Conservation (phyloP, 805 yeast species). For the Barnettozyma siamensis region DNA sequence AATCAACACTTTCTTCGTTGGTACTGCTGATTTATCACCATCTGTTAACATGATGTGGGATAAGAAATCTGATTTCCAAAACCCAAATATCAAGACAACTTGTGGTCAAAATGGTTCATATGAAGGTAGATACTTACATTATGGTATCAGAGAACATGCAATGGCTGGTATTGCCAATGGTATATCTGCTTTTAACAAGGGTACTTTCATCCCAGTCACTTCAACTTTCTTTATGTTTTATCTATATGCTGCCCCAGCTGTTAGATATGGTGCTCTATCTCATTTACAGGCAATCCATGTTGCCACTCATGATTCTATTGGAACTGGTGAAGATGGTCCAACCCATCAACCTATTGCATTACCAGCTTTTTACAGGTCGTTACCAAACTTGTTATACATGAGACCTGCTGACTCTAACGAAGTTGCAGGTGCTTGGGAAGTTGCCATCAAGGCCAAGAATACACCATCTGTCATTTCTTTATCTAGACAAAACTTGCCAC, state of each 20-base stretch:
- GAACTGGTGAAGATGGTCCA: constrained; percentile 92
- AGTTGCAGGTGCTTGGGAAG: constrained; percentile 74
- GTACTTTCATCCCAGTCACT: constrained; percentile 84
- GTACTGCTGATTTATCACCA: constrained; percentile 97
- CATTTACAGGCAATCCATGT: constrained; percentile 82
- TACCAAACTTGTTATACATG: constrained; percentile 80
- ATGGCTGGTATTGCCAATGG: constrained; percentile 99
- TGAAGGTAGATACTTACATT: constrained; percentile 90
- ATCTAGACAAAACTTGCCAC: constrained; percentile 87
- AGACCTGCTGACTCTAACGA: constrained; percentile 94
- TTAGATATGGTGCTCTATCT: constrained; percentile 77
- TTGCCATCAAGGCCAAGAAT: constrained; percentile 51
- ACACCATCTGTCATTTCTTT: constrained; percentile 75
- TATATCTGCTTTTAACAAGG: constrained; percentile 80
- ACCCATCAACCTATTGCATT: constrained; percentile 92
- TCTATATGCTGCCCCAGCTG: constrained; percentile 81
- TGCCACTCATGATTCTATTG: constrained; percentile 87
- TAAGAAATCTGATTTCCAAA: constrained; percentile 84
- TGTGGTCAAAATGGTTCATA: constrained; percentile 52
- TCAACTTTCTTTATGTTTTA: constrained; percentile 97
- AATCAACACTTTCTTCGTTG: constrained; percentile 90
- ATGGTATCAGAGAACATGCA: constrained; percentile 98
- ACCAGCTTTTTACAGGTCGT: constrained; percentile 77
- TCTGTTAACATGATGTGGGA: constrained; percentile 86
- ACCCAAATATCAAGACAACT: constrained; percentile 57